Evolutionary conservation across 2,329 filamentous ascomycete species (phyloP).

Genomic region (Mycocentrospora acerina): DNA sequence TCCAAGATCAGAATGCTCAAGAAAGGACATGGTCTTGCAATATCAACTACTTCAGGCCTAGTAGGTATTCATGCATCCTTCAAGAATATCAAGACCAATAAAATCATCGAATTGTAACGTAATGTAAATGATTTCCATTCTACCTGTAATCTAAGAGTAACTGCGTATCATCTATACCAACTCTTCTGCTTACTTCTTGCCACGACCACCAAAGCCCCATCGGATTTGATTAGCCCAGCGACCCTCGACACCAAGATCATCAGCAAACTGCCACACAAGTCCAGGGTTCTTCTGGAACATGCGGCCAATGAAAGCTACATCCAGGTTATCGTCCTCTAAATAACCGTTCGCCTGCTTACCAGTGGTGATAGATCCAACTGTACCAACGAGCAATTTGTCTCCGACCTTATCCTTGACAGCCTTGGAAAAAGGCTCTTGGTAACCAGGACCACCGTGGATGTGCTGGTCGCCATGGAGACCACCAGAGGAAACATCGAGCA

Average conservation of each 20-base stretch:
- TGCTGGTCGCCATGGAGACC: conserved; percentile 67
- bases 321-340: conserved; percentile 48
- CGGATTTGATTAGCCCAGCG: conserved; percentile 71
- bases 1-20: too few relatives aligned
- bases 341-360: conserved; percentile 62
- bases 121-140: too few relatives aligned
- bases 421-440: conserved; percentile 74
- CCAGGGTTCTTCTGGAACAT: conserved; percentile 82
- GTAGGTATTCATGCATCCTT: too few relatives aligned
- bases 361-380: conserved; percentile 73
- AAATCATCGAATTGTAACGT: too few relatives aligned
- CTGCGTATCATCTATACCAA: too few relatives aligned
- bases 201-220: conserved; percentile 58
- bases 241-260: conserved; percentile 70
- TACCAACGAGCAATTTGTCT: conserved; percentile 68
- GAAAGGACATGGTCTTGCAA: too few relatives aligned
- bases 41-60: too few relatives aligned
- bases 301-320: conserved; percentile 72
- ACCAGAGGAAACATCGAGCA: conserved; percentile 79
- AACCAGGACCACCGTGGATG: conserved; percentile 63
- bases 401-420: conserved; percentile 73
- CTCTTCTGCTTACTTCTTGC: conserved; percentile 38
- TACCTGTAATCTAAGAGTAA: too few relatives aligned
- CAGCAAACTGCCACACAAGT: conserved; percentile 71
- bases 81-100: too few relatives aligned